These are phyloP conservation scores for Marsdenia floribunda DNA, from an alignment of 257 asterid genomes.

Conservation along the genomic window DNA sequence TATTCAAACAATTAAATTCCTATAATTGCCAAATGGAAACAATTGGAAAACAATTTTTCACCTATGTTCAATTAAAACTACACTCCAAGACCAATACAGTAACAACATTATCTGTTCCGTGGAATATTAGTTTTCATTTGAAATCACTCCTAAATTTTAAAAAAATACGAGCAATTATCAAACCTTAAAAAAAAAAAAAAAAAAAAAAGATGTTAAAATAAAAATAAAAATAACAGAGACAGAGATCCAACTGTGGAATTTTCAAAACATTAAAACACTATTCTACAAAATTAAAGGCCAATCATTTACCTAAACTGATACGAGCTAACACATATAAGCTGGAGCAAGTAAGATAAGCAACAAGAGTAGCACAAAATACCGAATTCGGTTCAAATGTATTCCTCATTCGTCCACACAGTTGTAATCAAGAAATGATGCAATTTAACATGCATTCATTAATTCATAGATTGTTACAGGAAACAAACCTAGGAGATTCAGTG, in stretches of 20 bases:
- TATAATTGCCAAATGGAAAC: no score
- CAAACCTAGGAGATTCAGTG: constrained; percentile 11
- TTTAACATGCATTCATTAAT: constrained; percentile 11
- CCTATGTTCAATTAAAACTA: no score
- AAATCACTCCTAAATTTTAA: neutral
- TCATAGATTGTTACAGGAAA: neutral
- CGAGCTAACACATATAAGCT: neutral
- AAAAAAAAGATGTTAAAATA: neutral
- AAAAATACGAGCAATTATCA: neutral
- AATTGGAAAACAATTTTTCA: no score
- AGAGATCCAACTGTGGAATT: neutral
- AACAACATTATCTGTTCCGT: neutral
- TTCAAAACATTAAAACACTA: neutral
- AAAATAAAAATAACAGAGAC: neutral
- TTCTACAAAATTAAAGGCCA: neutral
- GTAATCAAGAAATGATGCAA: neutral
- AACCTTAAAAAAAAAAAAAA: no score
- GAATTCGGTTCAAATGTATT: neutral
- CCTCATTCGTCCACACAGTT: neutral
- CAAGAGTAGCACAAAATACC: neutral
- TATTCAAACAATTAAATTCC: no score
- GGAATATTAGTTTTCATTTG: neutral
- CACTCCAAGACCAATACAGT: neutral
- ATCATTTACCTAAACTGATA: neutral
- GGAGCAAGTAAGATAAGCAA: neutral